Evolutionary conservation across 345 rosid species (phyloP), one percentile per base, ranked within the genome.

Genomic region (Citrus australasica): DNA sequence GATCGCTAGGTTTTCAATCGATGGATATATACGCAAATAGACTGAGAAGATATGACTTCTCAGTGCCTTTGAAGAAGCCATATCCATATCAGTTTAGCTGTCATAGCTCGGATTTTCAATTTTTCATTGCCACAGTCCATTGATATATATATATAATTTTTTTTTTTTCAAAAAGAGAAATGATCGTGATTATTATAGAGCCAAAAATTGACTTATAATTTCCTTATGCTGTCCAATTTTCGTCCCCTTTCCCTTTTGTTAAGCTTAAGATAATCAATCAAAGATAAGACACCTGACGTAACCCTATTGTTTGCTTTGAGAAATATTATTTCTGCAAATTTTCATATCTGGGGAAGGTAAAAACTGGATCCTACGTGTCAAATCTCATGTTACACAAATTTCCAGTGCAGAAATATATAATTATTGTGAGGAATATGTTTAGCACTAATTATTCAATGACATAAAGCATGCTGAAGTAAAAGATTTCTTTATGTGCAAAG

Each of bases 291-390:
- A 65, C 1, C 5, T 30, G 33, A 14, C 16, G 5, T 46, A 2
- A 21, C 42, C 33, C 19, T 13, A 27, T 51, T 8, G 6, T 69
- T 69, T 61, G 62, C 6, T 69, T 46, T 9, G 6, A 61, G 2
- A 27, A 38, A 2, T 11, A 46, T 13, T 3, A 46, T 46, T 56
- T 59, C 5, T 24, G 37, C 14, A 28, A 59, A 27, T 65, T 22
- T 64, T 11, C 4, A 5, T 28, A 69, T 58, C 56, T 59, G 76
- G 63, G 80, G 70, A 48, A 70, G 80, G 80, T 40, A 11, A 27
- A 70, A 62, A 59, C 80, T 21, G 24, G 67, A 33, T 35, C 24
- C 17, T 13, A 1, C 0, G 17, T 11, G 16, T 46, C 51, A 46
- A 46, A 46, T 42, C 17, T 13, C 51, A 11, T 46, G 51, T 46